These are phyloP conservation scores for Lachnellula cervina DNA, from an alignment of 2,329 filamentous ascomycete genomes.

Conservation along the genomic window DNA sequence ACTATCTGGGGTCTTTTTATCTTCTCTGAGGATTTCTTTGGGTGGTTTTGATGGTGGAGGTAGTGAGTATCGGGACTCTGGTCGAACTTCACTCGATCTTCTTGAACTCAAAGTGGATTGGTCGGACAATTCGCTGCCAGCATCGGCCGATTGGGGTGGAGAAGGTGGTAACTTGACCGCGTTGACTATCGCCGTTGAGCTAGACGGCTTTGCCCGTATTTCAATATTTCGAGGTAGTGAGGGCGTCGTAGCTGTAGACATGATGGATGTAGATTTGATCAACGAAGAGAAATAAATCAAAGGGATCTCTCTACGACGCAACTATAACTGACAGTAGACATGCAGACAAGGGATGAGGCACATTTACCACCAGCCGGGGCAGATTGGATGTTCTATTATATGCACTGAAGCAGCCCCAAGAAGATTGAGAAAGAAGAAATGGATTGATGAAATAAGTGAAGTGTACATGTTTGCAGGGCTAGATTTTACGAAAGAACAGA, in stretches of 20 bases:
- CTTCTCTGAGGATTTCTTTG: conserved; percentile 63
- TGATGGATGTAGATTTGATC: neutral
- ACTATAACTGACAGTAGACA: neutral
- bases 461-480: no score
- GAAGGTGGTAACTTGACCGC: conserved; percentile 22
- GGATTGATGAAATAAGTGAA: no score
- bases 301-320: neutral
- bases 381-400: no score
- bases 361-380: neutral
- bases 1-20: conserved; percentile 76
- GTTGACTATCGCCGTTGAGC: neutral
- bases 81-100: conserved; percentile 11
- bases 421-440: no score
- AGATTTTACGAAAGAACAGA: neutral
- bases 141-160: conserved; percentile 27
- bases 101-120: conserved; percentile 16
- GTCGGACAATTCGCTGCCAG: conserved; percentile 20
- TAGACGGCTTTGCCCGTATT: neutral
- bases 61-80: conserved; percentile 43
- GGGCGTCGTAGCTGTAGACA: conserved; percentile 7
- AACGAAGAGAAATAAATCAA: neutral
- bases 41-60: conserved; percentile 58
- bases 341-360: neutral
- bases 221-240: neutral
- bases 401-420: no score